Base-by-base conservation (phyloP, 371 early-diverging fungal species). In the Quaeritorhiza haematococci region DNA sequence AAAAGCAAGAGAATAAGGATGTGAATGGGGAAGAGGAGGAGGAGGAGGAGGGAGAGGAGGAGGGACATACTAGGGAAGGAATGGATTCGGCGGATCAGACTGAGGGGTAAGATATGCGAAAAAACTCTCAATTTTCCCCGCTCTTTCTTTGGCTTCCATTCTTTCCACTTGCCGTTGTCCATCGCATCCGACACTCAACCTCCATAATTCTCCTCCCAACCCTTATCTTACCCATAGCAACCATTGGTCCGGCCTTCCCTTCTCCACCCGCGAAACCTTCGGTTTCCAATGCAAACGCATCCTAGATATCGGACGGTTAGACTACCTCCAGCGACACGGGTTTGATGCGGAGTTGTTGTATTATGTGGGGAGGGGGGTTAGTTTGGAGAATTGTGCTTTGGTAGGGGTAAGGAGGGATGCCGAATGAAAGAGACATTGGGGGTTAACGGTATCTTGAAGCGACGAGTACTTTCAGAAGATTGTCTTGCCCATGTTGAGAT, bases 221-320 rank as follows among this genome's bases (percentile, higher is more conserved):
- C n/a, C n/a, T n/a, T n/a, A n/a, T n/a, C n/a, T n/a, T n/a, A n/a
- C n/a, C n/a, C n/a, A n/a, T n/a, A 55, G 58, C 3, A 61, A 35
- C 23, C 70, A 69, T 44, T 70, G 71, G 71, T 44, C 64, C 13
- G 58, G 60, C 3, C 19, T 86, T 32, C 65, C 80, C 30, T 77
- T 78, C 55, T 56, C 63, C 3, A 78, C 78, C 34, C 81, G 91
- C 24, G 85, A 84, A 59, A 50, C 55, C 3, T 75, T 88, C 44
- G 91, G 94, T 0, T 78, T 76, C 48, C 78, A 79, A 55, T 86
- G 80, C 64, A 94, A 94, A 59, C 75, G 92, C 17, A 62, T 89
- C 23, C 49, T 70, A 15, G 67, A 70, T 43, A 15, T 35, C 19
- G 71, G 71, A 10, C 56, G 71, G 8, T 23, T 50, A 32, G 28